Evolutionary conservation across 2,329 filamentous ascomycete species (phyloP).

Genomic region (Penicillium paneum): DNA sequence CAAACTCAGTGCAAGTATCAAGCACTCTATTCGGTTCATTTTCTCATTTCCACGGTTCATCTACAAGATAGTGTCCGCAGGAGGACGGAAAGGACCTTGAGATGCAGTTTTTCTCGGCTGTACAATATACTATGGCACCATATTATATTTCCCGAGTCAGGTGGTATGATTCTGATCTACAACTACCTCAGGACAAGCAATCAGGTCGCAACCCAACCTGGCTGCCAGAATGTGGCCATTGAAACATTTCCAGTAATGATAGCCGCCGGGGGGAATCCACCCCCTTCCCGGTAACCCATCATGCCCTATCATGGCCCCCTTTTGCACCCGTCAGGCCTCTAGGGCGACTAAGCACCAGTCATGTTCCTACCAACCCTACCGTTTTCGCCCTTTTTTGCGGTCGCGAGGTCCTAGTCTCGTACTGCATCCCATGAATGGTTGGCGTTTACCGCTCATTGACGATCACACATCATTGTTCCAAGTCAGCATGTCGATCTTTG

Average conservation of each 20-base stretch:
- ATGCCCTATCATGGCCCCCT: conserved; percentile 14
- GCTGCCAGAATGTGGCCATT: conserved; percentile 13
- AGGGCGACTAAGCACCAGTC: conserved; percentile 1
- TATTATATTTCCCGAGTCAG: neutral
- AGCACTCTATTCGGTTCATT: neutral
- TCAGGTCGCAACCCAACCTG: conserved; percentile 1
- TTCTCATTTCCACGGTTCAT: conserved; percentile 4
- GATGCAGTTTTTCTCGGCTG: neutral
- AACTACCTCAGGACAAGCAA: conserved; percentile 8
- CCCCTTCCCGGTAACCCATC: conserved; percentile 9
- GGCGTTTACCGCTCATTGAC: neutral
- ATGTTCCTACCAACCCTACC: conserved; percentile 11
- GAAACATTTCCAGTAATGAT: conserved; percentile 27
- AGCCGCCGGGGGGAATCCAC: conserved; percentile 17
- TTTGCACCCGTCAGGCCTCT: conserved; percentile 14
- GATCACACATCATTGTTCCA: conserved; percentile 6
- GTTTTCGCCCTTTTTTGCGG: conserved; percentile 8
- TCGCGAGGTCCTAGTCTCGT: neutral
- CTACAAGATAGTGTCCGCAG: neutral
- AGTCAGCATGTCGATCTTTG: conserved; percentile 10
- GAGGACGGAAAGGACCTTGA: neutral
- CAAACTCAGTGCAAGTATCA: neutral
- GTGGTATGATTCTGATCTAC: neutral
- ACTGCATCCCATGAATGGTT: conserved; percentile 10
- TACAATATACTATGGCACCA: neutral